Evolutionary conservation across 768 basidiomycete species (phyloP).

Genomic region (Holtermanniella nyarrowii): DNA sequence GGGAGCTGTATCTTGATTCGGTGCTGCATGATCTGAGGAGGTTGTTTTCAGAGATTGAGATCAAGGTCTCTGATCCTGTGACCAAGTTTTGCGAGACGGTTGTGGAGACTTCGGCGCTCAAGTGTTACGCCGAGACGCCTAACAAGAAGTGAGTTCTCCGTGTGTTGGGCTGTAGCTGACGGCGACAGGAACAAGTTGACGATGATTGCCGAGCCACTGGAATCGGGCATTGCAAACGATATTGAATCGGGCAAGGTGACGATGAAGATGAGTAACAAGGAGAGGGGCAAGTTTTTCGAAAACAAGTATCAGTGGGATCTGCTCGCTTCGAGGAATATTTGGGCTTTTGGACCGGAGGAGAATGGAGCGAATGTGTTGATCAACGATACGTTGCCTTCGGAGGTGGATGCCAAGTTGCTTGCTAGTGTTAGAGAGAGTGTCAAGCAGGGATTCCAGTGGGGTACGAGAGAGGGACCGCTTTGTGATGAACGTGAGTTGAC

Average conservation of each 20-base stretch:
- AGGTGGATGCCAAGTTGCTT: constrained; percentile 90
- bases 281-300: constrained; percentile 90
- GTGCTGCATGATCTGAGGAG: constrained; percentile 90
- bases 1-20: constrained; percentile 91
- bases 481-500: constrained; percentile 92
- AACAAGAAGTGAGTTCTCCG: constrained; percentile 55
- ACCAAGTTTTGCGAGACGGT: constrained; percentile 98
- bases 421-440: constrained; percentile 85
- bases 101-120: constrained; percentile 89
- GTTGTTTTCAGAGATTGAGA: constrained; percentile 95
- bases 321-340: constrained; percentile 92
- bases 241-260: constrained; percentile 85
- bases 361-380: constrained; percentile 84
- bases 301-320: constrained; percentile 98
- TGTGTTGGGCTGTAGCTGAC: neutral
- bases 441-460: constrained; percentile 99
- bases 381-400: constrained; percentile 91
- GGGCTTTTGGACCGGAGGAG: constrained; percentile 98
- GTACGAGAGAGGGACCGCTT: constrained; percentile 88
- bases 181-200: constrained; percentile 79
- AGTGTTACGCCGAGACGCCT: constrained; percentile 98
- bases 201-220: constrained; percentile 97
- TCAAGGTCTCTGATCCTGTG: constrained; percentile 98
- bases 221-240: constrained; percentile 90
- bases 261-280: constrained; percentile 90